These are phyloP conservation scores for Colletotrichum sp. DNA, from an alignment of 2,329 filamentous ascomycete genomes.

Conservation along the genomic window DNA sequence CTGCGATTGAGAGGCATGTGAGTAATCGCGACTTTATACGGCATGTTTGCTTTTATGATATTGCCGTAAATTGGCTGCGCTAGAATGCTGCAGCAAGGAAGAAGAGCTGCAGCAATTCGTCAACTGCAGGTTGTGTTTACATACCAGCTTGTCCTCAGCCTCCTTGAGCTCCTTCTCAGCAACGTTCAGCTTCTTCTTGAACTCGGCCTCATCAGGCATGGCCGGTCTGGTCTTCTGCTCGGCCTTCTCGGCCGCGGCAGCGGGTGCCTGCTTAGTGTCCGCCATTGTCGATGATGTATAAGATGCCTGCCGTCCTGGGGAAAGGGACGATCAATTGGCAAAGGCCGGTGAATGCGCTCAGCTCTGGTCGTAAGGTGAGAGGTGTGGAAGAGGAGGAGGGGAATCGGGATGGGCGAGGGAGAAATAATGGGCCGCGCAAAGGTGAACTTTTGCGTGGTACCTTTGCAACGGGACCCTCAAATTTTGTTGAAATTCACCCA, in stretches of 20 bases:
- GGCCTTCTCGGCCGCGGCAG: conserved; percentile 49
- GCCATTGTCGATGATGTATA: conserved; percentile 45
- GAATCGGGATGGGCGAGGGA: conserved; percentile 21
- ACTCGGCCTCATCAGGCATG: conserved; percentile 86
- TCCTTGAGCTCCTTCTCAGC: conserved; percentile 87
- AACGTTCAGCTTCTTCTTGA: conserved; percentile 78
- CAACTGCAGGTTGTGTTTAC: conserved; percentile 19
- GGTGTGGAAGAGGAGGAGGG: conserved; percentile 7
- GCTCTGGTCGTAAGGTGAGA: neutral
- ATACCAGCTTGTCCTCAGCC: conserved; percentile 66
- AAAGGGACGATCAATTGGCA: conserved; percentile 12
- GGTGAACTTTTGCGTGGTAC: conserved; percentile 14
- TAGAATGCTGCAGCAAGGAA: neutral
- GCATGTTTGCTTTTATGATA: neutral
- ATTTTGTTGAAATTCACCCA: conserved; percentile 24
- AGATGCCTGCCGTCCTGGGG: neutral
- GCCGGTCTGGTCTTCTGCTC: conserved; percentile 68
- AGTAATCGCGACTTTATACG: neutral
- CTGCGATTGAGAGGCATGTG: conserved; percentile 50
- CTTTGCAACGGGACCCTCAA: conserved; percentile 6
- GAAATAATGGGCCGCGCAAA: neutral
- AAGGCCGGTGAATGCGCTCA: neutral
- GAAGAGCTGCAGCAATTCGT: neutral
- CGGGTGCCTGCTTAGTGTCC: conserved; percentile 51
- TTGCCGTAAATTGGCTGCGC: neutral